Percentiles rank a stretch among this genome's conserved stretches.
Evolutionary conservation across 306 rosid genomes (phyloP).

Genomic region (Carpinus viminea): DNA sequence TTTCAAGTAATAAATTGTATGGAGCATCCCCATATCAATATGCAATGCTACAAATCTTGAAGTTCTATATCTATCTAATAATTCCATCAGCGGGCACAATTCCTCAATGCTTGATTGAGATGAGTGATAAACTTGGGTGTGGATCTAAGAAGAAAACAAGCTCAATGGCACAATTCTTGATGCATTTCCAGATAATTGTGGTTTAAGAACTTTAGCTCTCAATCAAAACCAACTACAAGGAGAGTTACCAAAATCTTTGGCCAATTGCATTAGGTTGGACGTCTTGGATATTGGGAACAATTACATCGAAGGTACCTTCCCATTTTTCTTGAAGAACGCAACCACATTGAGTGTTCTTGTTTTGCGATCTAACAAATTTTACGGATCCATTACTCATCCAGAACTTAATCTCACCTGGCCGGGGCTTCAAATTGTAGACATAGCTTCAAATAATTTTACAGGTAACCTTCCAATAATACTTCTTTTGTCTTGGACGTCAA

Average conservation of each 20-base stretch:
- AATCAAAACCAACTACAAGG: too few relatives aligned
- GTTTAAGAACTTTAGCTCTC: too few relatives aligned
- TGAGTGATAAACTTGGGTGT: too few relatives aligned
- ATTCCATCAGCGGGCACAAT: too few relatives aligned
- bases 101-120: too few relatives aligned
- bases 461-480: constrained; percentile 22
- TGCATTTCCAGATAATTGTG: too few relatives aligned
- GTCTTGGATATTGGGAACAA: neutral
- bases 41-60: too few relatives aligned
- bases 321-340: neutral
- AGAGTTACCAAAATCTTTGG: neutral
- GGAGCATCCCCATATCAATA: constrained; percentile 7
- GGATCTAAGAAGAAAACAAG: too few relatives aligned
- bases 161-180: too few relatives aligned
- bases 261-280: neutral
- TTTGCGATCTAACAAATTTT: neutral
- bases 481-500: too few relatives aligned
- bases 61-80: too few relatives aligned
- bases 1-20: constrained; percentile 1
- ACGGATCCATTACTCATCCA: neutral
- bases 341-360: neutral
- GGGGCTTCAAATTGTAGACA: neutral
- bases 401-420: neutral
- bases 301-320: neutral
- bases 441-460: neutral